Evolutionary conservation across 225 moss, liverwort and hornwort genomes (phyloP).

Genomic region (Sphagnum tenellum): DNA sequence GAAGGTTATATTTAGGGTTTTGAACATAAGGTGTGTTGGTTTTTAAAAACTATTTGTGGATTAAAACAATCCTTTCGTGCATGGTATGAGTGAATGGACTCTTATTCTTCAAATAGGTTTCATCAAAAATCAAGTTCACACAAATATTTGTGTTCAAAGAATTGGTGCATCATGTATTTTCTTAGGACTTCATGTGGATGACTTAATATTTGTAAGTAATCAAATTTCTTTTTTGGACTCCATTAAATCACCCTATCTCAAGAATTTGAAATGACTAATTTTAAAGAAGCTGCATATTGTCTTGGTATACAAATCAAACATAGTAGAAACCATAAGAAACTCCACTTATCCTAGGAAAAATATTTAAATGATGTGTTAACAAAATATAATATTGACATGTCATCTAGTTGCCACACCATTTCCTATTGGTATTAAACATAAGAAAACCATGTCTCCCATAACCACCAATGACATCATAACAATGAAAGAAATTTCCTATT

Average conservation of each 20-base stretch:
- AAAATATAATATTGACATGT: not conserved
- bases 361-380: not conserved
- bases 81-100: not conserved
- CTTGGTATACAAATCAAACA: not conserved
- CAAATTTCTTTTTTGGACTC: too few species aligned
- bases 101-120: not conserved
- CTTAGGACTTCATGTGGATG: not conserved
- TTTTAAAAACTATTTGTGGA: conserved; percentile 3
- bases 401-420: not conserved
- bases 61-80: not conserved
- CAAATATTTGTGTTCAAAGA: not conserved
- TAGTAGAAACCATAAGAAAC: too few species aligned
- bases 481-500: not conserved
- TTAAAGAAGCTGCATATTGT: not conserved
- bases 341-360: not conserved
- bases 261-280: not conserved
- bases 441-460: too few species aligned
- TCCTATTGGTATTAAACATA: not conserved
- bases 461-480: not conserved
- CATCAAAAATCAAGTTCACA: not conserved
- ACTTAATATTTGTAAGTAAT: too few species aligned
- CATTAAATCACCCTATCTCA: too few species aligned
- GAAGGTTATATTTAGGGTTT: conserved; percentile 1
- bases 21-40: not conserved
- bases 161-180: not conserved